Base-by-base conservation (phyloP, 2,329 filamentous ascomycete species). In the Lecanicillium sp. region DNA sequence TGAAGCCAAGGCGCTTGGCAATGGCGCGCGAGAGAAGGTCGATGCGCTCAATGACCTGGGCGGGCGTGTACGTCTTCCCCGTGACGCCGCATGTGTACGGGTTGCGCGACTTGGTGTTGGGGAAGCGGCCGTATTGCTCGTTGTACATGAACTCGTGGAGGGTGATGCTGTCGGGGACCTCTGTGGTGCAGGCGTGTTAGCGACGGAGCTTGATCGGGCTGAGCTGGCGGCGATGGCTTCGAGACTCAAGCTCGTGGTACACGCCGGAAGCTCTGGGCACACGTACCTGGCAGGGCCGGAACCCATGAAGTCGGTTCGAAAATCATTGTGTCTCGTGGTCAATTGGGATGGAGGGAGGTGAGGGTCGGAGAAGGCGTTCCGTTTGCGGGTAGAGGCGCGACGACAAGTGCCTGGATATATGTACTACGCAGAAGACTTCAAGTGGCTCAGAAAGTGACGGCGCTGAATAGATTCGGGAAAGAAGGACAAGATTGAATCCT, bases 11-110 rank as follows among this genome's bases (percentile, higher is more conserved):
- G 53, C 87, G 80, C 61, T 86, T 82, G 33, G 78, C 76, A 27
- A 94, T 68, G 19, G 78, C 83, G 50, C 84, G 77, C 14, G 87
- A 77, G 19, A 93, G 72, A 45, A 70, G 73, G 23, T 88, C 82
- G 9, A 86, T 77, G 19, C 86, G 76, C 49, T 82, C 72, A 43
- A 75, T 77, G 37, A 88, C 75, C 56, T 91, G 78, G 24, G 71
- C 56, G 6, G 76, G 72, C 7, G 78, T 79, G 63, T 83, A 87
- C 3, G 79, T 77, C 61, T 77, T 81, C 42, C 86, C 86, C 1
- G 81, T 81, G 26, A 91, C 56, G 15, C 86, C 88, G 60, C 87
- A 91, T 27, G 84, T 89, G 66, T 85, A 94, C 1, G 87, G 86
- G 47, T 84, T 77, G 38, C 72, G 72, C 17, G 87, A 84, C 52